Percentiles rank a stretch among this genome's conserved stretches.
Evolutionary conservation across 768 basidiomycete genomes (phyloP).

Genomic region (Calocybe cyanea): DNA sequence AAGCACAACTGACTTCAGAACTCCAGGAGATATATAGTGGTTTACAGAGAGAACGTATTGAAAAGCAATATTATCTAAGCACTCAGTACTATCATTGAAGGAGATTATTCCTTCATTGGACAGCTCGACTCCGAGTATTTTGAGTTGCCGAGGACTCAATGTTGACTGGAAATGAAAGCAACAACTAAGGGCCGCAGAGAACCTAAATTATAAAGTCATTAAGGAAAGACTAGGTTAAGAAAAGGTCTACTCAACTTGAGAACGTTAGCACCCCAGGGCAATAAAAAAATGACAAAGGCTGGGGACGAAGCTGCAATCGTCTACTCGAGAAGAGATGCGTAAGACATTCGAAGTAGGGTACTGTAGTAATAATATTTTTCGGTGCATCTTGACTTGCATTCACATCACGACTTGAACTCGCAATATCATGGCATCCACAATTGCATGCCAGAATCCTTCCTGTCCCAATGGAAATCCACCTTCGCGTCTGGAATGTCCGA

Average conservation of each 20-base stretch:
- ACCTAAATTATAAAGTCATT: conserved; percentile 40
- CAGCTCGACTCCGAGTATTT: conserved; percentile 66
- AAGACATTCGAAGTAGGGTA: too few species aligned
- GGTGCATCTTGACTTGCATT: background rate
- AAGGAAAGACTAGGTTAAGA: background rate
- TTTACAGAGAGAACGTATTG: too few species aligned
- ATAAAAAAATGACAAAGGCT: conserved; percentile 58
- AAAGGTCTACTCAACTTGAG: conserved; percentile 68
- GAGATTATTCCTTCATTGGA: conserved; percentile 80
- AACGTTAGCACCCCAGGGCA: conserved; percentile 95
- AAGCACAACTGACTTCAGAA: too few species aligned
- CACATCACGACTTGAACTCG: background rate
- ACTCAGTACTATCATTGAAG: conserved; percentile 88
- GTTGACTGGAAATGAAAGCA: conserved; percentile 85
- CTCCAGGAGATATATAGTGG: too few species aligned
- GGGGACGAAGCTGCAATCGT: conserved; percentile 74
- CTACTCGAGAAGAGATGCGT: conserved; percentile 59
- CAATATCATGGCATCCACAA: conserved; percentile 18
- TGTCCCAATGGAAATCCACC: conserved; percentile 83
- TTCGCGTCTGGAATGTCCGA: conserved; percentile 87
- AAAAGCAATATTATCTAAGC: too few species aligned
- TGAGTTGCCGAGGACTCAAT: conserved; percentile 74
- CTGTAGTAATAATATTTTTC: conserved; percentile 3
- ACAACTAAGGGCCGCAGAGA: conserved; percentile 88
- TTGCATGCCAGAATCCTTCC: conserved; percentile 62